Evolutionary conservation across 768 basidiomycete species (phyloP).

Genomic region (Trichaptum fuscoviolaceum): DNA sequence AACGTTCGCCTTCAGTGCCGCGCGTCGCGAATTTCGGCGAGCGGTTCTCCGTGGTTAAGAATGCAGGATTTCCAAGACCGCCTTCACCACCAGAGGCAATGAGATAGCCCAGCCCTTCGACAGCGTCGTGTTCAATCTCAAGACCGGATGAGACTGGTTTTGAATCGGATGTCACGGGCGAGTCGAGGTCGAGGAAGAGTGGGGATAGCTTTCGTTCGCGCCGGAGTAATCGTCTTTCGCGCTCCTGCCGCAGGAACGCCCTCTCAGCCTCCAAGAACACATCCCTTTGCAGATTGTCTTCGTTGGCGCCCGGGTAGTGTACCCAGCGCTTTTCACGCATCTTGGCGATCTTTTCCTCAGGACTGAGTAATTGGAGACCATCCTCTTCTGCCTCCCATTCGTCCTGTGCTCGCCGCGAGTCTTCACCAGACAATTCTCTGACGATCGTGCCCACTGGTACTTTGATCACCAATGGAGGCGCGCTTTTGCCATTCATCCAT

Average conservation of each 20-base stretch:
- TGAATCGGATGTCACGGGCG: constrained; percentile 34
- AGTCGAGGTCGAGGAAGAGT: constrained; percentile 59
- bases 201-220: constrained; percentile 38
- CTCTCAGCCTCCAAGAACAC: constrained; percentile 70
- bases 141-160: constrained; percentile 24
- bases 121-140: constrained; percentile 14
- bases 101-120: constrained; percentile 52
- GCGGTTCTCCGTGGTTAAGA: constrained; percentile 59
- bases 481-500: constrained; percentile 80
- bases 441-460: constrained; percentile 93
- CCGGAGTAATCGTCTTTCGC: constrained; percentile 46
- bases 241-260: constrained; percentile 53
- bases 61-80: constrained; percentile 88
- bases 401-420: constrained; percentile 58
- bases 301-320: constrained; percentile 67
- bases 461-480: constrained; percentile 63
- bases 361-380: constrained; percentile 40
- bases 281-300: constrained; percentile 57
- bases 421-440: constrained; percentile 62
- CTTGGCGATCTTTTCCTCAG: constrained; percentile 45
- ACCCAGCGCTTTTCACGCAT: constrained; percentile 70
- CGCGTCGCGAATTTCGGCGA: constrained; percentile 85
- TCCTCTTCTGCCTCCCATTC: constrained; percentile 75
- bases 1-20: constrained; percentile 67
- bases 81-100: constrained; percentile 74